Conservation (phyloP, 768 basidiomycete species). For the Podaxis sp. region DNA sequence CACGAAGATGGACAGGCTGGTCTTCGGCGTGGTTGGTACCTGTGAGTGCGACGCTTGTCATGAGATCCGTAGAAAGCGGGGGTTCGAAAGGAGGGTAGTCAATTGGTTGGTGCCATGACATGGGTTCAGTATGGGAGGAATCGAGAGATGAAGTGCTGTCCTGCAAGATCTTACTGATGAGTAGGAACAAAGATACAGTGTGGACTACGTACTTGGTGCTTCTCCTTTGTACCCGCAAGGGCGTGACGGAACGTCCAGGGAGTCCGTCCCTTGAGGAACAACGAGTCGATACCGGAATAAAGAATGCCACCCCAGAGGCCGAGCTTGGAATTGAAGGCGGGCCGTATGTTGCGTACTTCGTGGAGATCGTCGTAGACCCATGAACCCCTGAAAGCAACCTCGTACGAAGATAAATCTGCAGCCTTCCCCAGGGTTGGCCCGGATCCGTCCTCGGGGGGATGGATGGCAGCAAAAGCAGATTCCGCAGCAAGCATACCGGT, state of each 20-base stretch:
- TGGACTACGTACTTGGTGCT: conserved; percentile 20
- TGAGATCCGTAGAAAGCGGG: conserved; percentile 87
- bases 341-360: conserved; percentile 89
- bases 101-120: conserved; percentile 66
- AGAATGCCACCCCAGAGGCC: conserved; percentile 85
- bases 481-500: conserved; percentile 97
- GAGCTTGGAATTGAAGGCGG: conserved; percentile 76
- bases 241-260: conserved; percentile 90
- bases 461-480: conserved; percentile 66
- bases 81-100: conserved; percentile 85
- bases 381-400: conserved; percentile 60
- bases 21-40: conserved; percentile 98
- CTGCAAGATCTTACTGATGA: conserved; percentile 9
- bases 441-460: conserved; percentile 18
- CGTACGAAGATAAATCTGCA: conserved; percentile 71
- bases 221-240: conserved; percentile 27
- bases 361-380: conserved; percentile 86
- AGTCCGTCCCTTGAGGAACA: conserved; percentile 77
- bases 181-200: not conserved
- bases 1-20: conserved; percentile 83
- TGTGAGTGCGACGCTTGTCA: conserved; percentile 86
- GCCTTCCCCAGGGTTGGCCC: conserved; percentile 17
- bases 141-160: conserved; percentile 39
- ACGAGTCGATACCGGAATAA: conserved; percentile 85
- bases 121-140: conserved; percentile 66